These are phyloP conservation scores for Coelastrella sp. DNA, from an alignment of 139 green algal genomes.

Conservation along the genomic window DNA sequence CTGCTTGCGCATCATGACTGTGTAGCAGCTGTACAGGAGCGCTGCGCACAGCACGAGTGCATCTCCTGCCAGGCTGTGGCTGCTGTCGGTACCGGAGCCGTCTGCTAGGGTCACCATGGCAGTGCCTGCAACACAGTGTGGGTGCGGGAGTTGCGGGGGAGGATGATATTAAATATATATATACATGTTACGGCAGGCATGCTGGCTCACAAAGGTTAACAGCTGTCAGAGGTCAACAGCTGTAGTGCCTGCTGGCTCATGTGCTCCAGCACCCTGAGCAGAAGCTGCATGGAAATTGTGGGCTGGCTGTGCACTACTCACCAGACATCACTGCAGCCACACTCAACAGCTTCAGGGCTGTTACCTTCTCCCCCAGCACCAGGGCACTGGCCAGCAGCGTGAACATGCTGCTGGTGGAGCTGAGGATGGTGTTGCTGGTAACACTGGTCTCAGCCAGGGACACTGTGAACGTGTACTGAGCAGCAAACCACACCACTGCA, in stretches of 20 bases:
- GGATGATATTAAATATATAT: too few relatives aligned
- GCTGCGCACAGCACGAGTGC: not conserved
- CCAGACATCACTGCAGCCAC: slow-evolving; percentile 75
- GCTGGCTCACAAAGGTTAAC: not conserved
- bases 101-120: slow-evolving; percentile 37
- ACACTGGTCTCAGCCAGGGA: slow-evolving; percentile 88
- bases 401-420: slow-evolving; percentile 88
- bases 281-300: not conserved
- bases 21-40: slow-evolving; percentile 80
- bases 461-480: slow-evolving; percentile 92
- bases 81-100: not conserved
- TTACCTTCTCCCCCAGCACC: slow-evolving; percentile 69
- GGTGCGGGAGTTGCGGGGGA: too few relatives aligned
- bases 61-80: not conserved
- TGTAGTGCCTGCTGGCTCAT: not conserved
- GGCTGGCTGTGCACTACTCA: not conserved
- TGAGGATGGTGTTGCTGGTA: slow-evolving; percentile 97
- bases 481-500: slow-evolving; percentile 88
- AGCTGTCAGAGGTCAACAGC: not conserved
- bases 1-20: slow-evolving; percentile 70
- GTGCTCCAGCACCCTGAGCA: not conserved
- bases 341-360: slow-evolving; percentile 72
- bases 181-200: not conserved
- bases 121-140: slow-evolving; percentile 48
- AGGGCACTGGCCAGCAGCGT: slow-evolving; percentile 77